Conservation (phyloP, 2,329 filamentous ascomycete species). For the Clonostachys sp. region DNA sequence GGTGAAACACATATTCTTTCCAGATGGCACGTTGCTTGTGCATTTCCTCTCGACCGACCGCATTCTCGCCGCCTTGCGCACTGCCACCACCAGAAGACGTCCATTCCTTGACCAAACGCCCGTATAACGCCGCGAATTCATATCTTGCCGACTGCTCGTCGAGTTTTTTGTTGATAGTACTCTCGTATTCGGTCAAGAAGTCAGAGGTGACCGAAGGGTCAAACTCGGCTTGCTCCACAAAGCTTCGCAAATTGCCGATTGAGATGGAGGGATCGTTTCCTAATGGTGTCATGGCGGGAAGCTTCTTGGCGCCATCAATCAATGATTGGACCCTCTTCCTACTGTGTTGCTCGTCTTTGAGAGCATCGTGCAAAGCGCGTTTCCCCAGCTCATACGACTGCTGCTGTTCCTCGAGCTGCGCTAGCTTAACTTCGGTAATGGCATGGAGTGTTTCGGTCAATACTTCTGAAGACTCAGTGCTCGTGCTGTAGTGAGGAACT, state of each 20-base stretch:
- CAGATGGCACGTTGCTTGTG: constrained; percentile 46
- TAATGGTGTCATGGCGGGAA: constrained; percentile 20
- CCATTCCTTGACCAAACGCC: constrained; percentile 49
- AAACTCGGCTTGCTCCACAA: not conserved
- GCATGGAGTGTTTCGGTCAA: constrained; percentile 49
- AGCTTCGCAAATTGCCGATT: not conserved
- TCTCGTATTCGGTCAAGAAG: not conserved
- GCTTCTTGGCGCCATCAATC: constrained; percentile 25
- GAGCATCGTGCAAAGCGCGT: constrained; percentile 25
- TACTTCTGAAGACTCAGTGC: constrained; percentile 17
- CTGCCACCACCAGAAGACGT: constrained; percentile 20
- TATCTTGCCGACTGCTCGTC: constrained; percentile 42
- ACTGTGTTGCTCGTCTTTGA: constrained; percentile 12
- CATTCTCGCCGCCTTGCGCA: constrained; percentile 26
- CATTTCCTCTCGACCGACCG: constrained; percentile 47
- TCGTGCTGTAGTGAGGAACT: constrained; percentile 4
- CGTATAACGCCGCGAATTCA: constrained; percentile 51
- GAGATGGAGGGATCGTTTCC: not conserved
- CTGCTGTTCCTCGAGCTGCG: constrained; percentile 48
- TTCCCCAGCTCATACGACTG: constrained; percentile 42
- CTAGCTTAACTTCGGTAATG: constrained; percentile 51
- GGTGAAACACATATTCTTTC: constrained; percentile 49
- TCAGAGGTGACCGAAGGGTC: not conserved
- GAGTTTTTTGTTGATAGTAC: not conserved
- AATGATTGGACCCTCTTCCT: constrained; percentile 22